Evolutionary conservation across 2,329 filamentous ascomycete genomes (phyloP), one percentile per base, ranked within the genome.

Genomic region (Curvularia eragrostidis): DNA sequence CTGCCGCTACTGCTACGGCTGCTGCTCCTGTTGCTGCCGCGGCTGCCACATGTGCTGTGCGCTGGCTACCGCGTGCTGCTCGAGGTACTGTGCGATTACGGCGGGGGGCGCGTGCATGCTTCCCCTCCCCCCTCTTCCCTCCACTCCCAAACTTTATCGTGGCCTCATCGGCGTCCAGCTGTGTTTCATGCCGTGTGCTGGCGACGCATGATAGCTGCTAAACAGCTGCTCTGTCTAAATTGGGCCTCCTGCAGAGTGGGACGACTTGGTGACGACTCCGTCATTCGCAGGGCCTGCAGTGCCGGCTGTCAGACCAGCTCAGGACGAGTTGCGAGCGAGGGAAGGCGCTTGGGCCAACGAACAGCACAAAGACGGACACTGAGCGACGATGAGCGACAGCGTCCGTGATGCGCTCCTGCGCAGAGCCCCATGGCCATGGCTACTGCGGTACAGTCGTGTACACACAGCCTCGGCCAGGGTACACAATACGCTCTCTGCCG

Each of bases 351-450:
- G 41, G 52, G 52, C 52, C 52, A 41, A 21, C 50, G 24, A 58
- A 24, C 44, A 42, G 12, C 13, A 41, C 24, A 28, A 18, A 32
- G 43, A 32, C 18, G 41, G 41, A 26, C 15, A n/a, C 10, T 13
- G 21, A 43, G 21, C 5, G 10, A 23, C 21, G 21, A 9, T 23
- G 39, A 15, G 19, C 4, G 46, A 21, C 39, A 15, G 39, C 39
- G 52, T 60, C 63, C 53, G 59, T 66, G 62, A 59, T 59, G 56
- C 58, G 56, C 58, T 64, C 57, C 49, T 65, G 56, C 54, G 62
- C 28, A 34, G 28, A 46, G 53, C 56, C 53, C 55, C 55, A 61
- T 52, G 10, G 48, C 23, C 48, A 39, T 44, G 18, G 28, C 30
- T 12, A n/a, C n/a, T n/a, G n/a, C n/a, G n/a, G n/a, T n/a, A n/a